Evolutionary conservation across 345 rosid species (phyloP), one percentile per base, ranked within the genome.

Genomic region (Geranium brycei): DNA sequence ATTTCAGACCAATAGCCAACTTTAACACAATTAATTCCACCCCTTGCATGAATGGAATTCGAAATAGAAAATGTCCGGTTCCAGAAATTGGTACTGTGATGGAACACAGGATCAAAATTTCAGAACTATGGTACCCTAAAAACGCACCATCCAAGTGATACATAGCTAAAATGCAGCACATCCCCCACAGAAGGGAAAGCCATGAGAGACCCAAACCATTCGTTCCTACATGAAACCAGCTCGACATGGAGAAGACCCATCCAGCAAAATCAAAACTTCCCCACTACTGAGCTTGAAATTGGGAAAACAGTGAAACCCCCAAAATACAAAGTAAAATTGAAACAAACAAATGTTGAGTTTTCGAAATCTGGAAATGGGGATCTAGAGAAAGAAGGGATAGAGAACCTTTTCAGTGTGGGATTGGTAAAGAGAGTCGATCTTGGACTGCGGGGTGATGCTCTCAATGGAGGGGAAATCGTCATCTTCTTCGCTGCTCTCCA

Each of bases 401-500:
- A 35, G 41, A 18, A 92, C 99, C 97, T 88, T 93, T 73, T 93
- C 99, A 60, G 87, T 77, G 76, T 73, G 78, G 65, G 99, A 93
- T 75, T 90, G 99, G 67, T 82, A 83, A 60, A 81, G 71, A 66
- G 97, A 90, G 66, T 93, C 83, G 75, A 90, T 80, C 85, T 86
- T 86, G 71, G 91, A 81, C 83, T 87, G 96, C 56, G 97, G 88
- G 73, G 82, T 90, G 57, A 93, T 86, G 85, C 74, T 78, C 68
- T 88, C 99, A 7, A 80, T 78, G 1, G 86, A 83, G 4, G 99
- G 99, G 77, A 82, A 82, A 69, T 93, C 99, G 19, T 93, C 99
- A 3, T 93, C 99, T 76, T 93, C 99, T 69, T 93, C 97, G 69
- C 99, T 88, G 83, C 97, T 93, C 79, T 93, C 97, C 97, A 83